Base-by-base conservation (phyloP, 2,329 filamentous ascomycete species). In the Seiridium cupressi region DNA sequence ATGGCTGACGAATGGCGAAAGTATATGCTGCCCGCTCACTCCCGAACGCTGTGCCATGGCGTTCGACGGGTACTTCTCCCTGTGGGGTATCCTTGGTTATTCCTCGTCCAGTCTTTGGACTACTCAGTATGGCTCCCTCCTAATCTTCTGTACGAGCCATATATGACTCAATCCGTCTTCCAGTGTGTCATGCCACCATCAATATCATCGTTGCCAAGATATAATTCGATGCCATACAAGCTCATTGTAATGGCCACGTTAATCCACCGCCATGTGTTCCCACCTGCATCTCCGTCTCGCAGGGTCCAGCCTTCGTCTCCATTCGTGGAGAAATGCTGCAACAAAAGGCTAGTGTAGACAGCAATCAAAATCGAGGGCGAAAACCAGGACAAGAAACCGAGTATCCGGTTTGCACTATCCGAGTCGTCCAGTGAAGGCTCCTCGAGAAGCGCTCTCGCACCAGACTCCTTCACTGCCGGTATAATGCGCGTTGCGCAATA, bases 401-500 rank as follows among this genome's bases (percentile, higher is more conserved):
- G 79, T 5, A 97, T 79, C 66, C 89, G 89, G 66, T 88, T 91
- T 31, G 93, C 92, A 6, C 89, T 89, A 68, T 97, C 93, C 10
- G 87, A 86, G 64, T 98, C 94, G 61, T 97, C 93, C 46, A 96
- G 83, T 44, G 88, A 89, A 2, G 92, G 91, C 71, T 96, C 93
- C 65, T 96, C 88, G 68, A 93, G 90, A 42, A 97, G 80, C 5
- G 90, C 92, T 63, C 88, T 84, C 3, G 92, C 92, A 13, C 94
- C 94, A 32, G 90, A 90, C 72, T 97, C 92, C 49, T 92, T 88
- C 10, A 99, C 89, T 1, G 93, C 93, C 0, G 95, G 95, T 60
- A 99, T 97, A 73, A 99, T 98, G 60, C 94, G 89, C 4, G 93
- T 97, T 31, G 93, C 93, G 61, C 92, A 92, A 76, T 98, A 98